These are phyloP conservation scores for Talaromyces wortmannii DNA, from an alignment of 495 filamentous ascomycete genomes.

Conservation along the genomic window DNA sequence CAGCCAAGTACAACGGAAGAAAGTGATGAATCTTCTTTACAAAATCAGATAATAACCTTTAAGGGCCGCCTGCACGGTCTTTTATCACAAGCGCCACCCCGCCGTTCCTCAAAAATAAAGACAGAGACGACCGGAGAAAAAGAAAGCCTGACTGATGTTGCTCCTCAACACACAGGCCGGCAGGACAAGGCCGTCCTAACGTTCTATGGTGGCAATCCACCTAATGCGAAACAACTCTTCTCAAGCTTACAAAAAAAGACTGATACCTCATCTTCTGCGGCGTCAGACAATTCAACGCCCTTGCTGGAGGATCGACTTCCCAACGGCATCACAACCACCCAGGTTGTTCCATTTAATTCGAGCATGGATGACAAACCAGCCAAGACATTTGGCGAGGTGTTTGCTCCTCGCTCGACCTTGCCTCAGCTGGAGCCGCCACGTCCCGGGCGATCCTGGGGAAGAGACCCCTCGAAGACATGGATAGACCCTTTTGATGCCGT, in stretches of 20 bases:
- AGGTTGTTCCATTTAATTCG: slow-evolving; percentile 52
- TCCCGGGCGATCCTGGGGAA: slow-evolving; percentile 19
- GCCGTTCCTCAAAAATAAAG: slow-evolving; percentile 31
- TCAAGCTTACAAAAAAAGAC: slow-evolving; percentile 63
- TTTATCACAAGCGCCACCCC: slow-evolving; percentile 28
- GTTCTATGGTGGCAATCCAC: slow-evolving; percentile 59
- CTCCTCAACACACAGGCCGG: slow-evolving; percentile 19
- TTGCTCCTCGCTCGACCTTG: slow-evolving; percentile 61
- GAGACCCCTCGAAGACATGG: slow-evolving; percentile 22
- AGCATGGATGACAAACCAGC: slow-evolving; percentile 27
- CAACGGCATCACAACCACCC: slow-evolving; percentile 64
- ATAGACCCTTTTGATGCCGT: slow-evolving; percentile 35
- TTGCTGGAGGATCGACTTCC: slow-evolving; percentile 63
- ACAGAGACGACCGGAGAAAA: slow-evolving; percentile 23
- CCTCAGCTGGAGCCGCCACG: slow-evolving; percentile 63
- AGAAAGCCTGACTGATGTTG: slow-evolving; percentile 22
- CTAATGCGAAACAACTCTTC: slow-evolving; percentile 69
- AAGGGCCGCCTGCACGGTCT: slow-evolving; percentile 44
- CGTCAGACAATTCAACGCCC: slow-evolving; percentile 33
- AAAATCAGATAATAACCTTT: slow-evolving; percentile 36
- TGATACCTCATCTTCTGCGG: slow-evolving; percentile 6
- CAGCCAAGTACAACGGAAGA: slow-evolving; percentile 4
- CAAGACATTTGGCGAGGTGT: slow-evolving; percentile 73
- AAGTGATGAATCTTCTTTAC: slow-evolving; percentile 24
- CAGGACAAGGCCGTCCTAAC: slow-evolving; percentile 59